Conservation (phyloP, 129 eudicot genomes). For the Lactuca saligna region DNA sequence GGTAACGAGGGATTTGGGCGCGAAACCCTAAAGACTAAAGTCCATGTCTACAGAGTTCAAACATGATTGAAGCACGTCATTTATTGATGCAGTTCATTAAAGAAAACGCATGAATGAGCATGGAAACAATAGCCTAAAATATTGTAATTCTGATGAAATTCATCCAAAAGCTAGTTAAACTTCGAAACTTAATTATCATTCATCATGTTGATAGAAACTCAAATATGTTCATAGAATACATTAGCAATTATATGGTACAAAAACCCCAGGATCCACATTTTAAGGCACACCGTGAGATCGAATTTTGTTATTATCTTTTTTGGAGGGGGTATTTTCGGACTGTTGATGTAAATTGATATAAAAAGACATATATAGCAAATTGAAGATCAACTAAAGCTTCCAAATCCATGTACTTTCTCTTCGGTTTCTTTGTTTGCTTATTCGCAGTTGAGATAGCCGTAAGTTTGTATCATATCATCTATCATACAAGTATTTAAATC, state of each 20-base stretch:
- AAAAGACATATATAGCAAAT: not conserved
- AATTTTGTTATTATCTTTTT: constrained; percentile 14
- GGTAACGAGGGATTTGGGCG: not conserved
- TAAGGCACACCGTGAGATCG: not conserved
- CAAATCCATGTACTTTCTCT: constrained; percentile 8
- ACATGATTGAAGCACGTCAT: constrained; percentile 7
- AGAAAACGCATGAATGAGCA: not conserved
- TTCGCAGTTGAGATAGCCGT: constrained; percentile 16
- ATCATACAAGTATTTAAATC: constrained; percentile 27
- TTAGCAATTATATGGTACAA: constrained; percentile 13
- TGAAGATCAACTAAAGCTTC: constrained; percentile 3
- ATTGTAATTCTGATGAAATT: not conserved
- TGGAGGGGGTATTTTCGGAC: constrained; percentile 3
- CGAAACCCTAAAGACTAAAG: not conserved
- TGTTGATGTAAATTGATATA: constrained; percentile 3
- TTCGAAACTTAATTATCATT: not conserved
- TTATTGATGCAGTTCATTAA: not conserved
- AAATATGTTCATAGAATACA: not conserved
- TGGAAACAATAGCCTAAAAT: not conserved
- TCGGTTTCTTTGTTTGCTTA: constrained; percentile 7
- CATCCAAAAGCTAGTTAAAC: not conserved
- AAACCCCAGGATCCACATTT: not conserved
- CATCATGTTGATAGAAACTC: constrained; percentile 5
- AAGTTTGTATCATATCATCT: constrained; percentile 15
- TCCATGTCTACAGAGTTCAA: not conserved